Base-by-base conservation (phyloP, 345 rosid genomes). In the Eucalyptus microcorys region DNA sequence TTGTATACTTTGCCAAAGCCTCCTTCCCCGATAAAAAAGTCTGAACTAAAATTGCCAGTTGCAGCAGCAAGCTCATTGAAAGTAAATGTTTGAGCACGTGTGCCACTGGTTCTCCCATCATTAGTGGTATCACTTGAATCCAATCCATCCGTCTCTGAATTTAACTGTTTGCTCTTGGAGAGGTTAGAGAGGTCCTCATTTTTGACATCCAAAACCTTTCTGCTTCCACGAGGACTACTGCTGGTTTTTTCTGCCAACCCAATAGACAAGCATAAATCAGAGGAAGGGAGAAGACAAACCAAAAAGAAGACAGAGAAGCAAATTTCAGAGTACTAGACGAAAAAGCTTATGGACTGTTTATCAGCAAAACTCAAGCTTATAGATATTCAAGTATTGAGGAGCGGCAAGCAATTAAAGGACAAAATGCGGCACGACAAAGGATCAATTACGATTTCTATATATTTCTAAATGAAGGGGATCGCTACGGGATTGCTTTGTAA, bases 1-100 rank as follows among this genome's bases (percentile, higher is more conserved):
- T 93, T 95, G 92, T 90, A 97, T 49, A 97, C 98, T 92, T 94
- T 95, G 22, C 98, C 99, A 76, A 97, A 97, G 49, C 99, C 99
- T 34, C 99, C 99, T 94, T 94, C 97, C 47, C 99, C 98, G 53
- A 97, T 87, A 86, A 95, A 95, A 93, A 95, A 95, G 91, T 93
- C 94, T 5, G 91, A 85, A 88, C 93, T 92, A 68, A 97, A 97
- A 93, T 95, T 94, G 6, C 91, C 93, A 0, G 98, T 96, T 30
- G 97, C 98, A 30, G 88, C 88, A 2, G 91, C 90, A 26, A 97
- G 98, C 92, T 97, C 97, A 66, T 90, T 89, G 84, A 95, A 94
- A 40, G 95, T 91, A 89, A 95, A 95, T 48, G 94, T 89, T 55
- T 92, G 93, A 34, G 95, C 97, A 50, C 88, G 90, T 89, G 89